Conservation (phyloP, 1,284 basidiomycete genomes). For the Irpex sp. region DNA sequence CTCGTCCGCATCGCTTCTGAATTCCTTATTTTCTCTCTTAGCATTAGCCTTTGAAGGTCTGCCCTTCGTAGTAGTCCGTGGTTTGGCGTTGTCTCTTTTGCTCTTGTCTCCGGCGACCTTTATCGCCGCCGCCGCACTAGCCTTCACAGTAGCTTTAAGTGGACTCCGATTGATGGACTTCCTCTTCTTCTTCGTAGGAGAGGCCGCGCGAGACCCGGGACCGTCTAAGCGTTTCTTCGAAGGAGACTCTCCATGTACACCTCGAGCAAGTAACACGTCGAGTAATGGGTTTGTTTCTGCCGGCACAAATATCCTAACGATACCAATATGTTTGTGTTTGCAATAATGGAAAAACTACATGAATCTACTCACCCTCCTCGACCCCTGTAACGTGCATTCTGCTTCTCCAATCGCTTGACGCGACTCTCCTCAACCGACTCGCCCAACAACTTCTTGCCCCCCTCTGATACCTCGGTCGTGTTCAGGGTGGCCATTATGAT, state of each 20-base stretch:
- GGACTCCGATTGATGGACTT: not conserved
- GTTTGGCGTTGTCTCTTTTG: not conserved
- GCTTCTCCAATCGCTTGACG: conserved; percentile 16
- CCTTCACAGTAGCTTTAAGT: not conserved
- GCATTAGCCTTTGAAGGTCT: not conserved
- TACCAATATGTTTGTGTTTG: not conserved
- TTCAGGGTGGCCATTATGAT: not conserved
- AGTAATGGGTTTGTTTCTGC: conserved; percentile 17
- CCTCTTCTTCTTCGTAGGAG: not conserved
- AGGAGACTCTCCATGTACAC: conserved; percentile 16
- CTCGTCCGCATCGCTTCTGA: not conserved
- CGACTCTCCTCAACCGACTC: conserved; percentile 16
- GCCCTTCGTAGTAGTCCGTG: not conserved
- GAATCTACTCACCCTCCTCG: conserved; percentile 15
- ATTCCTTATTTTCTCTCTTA: not conserved
- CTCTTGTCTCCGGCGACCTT: not conserved
- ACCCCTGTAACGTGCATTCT: conserved; percentile 17
- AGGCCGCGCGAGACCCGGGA: not conserved
- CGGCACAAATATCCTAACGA: conserved; percentile 15
- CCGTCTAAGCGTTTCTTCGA: conserved; percentile 4
- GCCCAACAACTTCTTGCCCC: conserved; percentile 8
- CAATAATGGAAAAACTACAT: not conserved
- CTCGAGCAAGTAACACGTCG: conserved; percentile 14
- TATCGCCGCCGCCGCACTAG: not conserved
- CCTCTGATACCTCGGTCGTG: not conserved